Evolutionary conservation across 495 filamentous ascomycete species (phyloP).

Genomic region (Durotheca rogersii): DNA sequence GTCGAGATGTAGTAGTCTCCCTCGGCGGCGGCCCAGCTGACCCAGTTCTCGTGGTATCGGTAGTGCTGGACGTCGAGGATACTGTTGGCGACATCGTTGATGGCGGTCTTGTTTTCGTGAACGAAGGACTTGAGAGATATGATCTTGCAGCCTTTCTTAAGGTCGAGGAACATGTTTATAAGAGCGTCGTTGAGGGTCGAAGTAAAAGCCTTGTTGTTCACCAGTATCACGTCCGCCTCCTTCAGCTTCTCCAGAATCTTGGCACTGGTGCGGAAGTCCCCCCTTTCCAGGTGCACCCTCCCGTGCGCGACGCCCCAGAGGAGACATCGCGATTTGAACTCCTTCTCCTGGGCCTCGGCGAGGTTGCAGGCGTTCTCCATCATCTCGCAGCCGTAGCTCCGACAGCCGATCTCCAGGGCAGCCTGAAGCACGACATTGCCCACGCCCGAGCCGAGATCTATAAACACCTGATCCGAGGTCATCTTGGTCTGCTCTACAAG

Average conservation of each 20-base stretch:
- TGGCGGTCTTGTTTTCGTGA: slow-evolving; percentile 67
- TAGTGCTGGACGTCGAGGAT: slow-evolving; percentile 71
- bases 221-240: slow-evolving; percentile 85
- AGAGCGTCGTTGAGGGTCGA: slow-evolving; percentile 81
- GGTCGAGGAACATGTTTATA: slow-evolving; percentile 86
- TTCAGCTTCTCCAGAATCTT: slow-evolving; percentile 70
- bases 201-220: slow-evolving; percentile 96
- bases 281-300: slow-evolving; percentile 73
- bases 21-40: slow-evolving; percentile 86
- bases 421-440: slow-evolving; percentile 95
- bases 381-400: slow-evolving; percentile 95
- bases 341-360: slow-evolving; percentile 79
- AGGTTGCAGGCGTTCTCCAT: slow-evolving; percentile 85
- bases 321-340: slow-evolving; percentile 79
- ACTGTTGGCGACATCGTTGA: slow-evolving; percentile 71
- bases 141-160: slow-evolving; percentile 88
- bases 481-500: slow-evolving; percentile 73
- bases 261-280: slow-evolving; percentile 78
- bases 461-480: slow-evolving; percentile 78
- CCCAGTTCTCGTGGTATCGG: slow-evolving; percentile 76
- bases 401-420: slow-evolving; percentile 87
- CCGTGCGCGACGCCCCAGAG: slow-evolving; percentile 87
- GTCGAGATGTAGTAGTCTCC: slow-evolving; percentile 87
- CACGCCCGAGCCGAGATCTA: slow-evolving; percentile 92
- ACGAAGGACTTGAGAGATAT: slow-evolving; percentile 84